Evolutionary conservation across 2,329 filamentous ascomycete species (phyloP).

Genomic region (Mycogone perniciosa): DNA sequence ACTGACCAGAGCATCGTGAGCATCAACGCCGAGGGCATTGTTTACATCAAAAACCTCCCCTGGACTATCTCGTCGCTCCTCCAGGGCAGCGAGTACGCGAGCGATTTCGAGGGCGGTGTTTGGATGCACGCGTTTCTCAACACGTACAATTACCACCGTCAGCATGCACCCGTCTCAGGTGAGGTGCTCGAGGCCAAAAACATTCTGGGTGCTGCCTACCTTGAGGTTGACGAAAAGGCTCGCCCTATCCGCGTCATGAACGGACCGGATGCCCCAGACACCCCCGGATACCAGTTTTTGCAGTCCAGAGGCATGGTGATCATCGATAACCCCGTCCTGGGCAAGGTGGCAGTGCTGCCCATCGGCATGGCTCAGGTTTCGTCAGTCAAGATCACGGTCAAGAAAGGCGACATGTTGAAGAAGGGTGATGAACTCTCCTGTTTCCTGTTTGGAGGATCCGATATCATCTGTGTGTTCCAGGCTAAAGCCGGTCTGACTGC

Average conservation of each 20-base stretch:
- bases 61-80: slow-evolving; percentile 33
- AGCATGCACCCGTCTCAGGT: slow-evolving; percentile 34
- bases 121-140: slow-evolving; percentile 37
- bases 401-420: slow-evolving; percentile 19
- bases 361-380: slow-evolving; percentile 41
- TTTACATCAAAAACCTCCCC: slow-evolving; percentile 31
- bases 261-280: slow-evolving; percentile 27
- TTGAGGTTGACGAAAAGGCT: slow-evolving; percentile 26
- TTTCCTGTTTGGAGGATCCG: slow-evolving; percentile 39
- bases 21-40: slow-evolving; percentile 19
- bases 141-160: slow-evolving; percentile 35
- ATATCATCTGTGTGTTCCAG: slow-evolving; percentile 36
- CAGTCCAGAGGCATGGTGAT: slow-evolving; percentile 34
- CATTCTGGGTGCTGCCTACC: slow-evolving; percentile 31
- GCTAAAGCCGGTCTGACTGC: slow-evolving; percentile 15
- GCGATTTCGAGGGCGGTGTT: slow-evolving; percentile 32
- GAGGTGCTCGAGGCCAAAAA: slow-evolving; percentile 31
- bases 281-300: slow-evolving; percentile 34
- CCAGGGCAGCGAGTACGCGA: slow-evolving; percentile 23
- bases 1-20: slow-evolving; percentile 20
- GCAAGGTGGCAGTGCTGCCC: slow-evolving; percentile 35
- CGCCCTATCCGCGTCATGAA: slow-evolving; percentile 14
- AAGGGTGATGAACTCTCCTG: slow-evolving; percentile 38
- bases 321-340: slow-evolving; percentile 29
- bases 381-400: slow-evolving; percentile 29